Conservation (phyloP, 2,329 filamentous ascomycete genomes). For the Aspergillus sp. region DNA sequence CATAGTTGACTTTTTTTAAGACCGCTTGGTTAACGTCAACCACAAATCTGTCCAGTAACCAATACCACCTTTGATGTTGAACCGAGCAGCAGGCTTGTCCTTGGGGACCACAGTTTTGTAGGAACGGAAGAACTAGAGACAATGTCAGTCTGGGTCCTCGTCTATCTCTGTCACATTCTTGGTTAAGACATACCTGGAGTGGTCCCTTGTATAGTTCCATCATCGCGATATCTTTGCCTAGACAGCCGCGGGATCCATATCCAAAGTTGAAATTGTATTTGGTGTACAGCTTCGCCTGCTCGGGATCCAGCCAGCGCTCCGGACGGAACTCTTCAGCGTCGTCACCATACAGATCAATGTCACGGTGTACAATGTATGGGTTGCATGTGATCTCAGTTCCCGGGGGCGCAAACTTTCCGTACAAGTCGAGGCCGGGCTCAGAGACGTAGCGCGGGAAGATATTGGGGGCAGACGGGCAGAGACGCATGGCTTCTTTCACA, state of each 20-base stretch:
- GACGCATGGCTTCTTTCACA: slow-evolving; percentile 47
- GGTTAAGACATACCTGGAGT: slow-evolving; percentile 19
- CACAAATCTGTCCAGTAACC: slow-evolving; percentile 29
- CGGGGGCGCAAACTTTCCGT: slow-evolving; percentile 35
- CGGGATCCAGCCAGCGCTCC: slow-evolving; percentile 36
- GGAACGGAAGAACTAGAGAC: slow-evolving; percentile 25
- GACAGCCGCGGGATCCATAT: slow-evolving; percentile 45
- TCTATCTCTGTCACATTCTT: too few relatives aligned
- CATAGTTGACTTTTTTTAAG: background rate
- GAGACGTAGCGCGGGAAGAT: slow-evolving; percentile 46
- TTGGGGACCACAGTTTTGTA: slow-evolving; percentile 17
- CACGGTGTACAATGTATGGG: slow-evolving; percentile 45
- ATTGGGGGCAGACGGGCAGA: slow-evolving; percentile 49
- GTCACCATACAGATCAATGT: slow-evolving; percentile 36
- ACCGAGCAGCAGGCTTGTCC: slow-evolving; percentile 22
- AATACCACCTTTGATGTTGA: slow-evolving; percentile 29
- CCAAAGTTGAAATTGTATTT: slow-evolving; percentile 50
- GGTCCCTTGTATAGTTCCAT: slow-evolving; percentile 50
- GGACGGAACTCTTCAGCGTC: slow-evolving; percentile 38
- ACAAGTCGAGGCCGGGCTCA: slow-evolving; percentile 33
- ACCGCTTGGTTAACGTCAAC: slow-evolving; percentile 25
- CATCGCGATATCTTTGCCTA: slow-evolving; percentile 48
- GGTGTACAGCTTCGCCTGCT: slow-evolving; percentile 38
- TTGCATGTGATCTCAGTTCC: slow-evolving; percentile 45
- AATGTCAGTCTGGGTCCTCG: background rate